These are phyloP conservation scores for Scutellaria minor DNA, from an alignment of 257 asterid species.

Conservation along the genomic window DNA sequence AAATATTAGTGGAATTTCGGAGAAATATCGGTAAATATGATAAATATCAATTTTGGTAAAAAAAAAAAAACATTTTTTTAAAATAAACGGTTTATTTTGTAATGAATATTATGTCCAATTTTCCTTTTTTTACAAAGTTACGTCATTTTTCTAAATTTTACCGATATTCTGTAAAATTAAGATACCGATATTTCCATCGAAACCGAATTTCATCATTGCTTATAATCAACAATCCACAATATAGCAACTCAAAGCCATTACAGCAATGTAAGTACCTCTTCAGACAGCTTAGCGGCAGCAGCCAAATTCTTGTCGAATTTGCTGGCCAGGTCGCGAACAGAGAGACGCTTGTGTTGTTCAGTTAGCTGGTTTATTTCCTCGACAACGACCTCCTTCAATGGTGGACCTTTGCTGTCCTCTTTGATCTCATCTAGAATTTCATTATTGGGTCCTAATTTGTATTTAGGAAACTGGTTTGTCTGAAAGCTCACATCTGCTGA, in stretches of 20 bases:
- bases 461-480: slow-evolving; percentile 77
- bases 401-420: slow-evolving; percentile 76
- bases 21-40: no score
- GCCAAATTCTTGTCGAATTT: slow-evolving; percentile 95
- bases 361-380: slow-evolving; percentile 72
- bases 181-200: no score
- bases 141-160: no score
- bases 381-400: slow-evolving; percentile 77
- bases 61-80: no score
- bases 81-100: no score
- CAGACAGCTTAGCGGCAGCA: slow-evolving; percentile 91
- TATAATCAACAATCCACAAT: neutral
- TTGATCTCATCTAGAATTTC: slow-evolving; percentile 79
- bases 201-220: no score
- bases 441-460: slow-evolving; percentile 84
- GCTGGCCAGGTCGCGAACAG: slow-evolving; percentile 96
- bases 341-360: slow-evolving; percentile 87
- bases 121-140: no score
- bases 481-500: slow-evolving; percentile 78
- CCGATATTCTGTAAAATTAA: no score
- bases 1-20: no score
- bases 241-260: neutral
- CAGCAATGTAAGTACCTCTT: slow-evolving; percentile 54
- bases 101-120: no score
- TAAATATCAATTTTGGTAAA: no score